Evolutionary conservation across 768 basidiomycete genomes (phyloP), one percentile per base, ranked within the genome.

Genomic region (Leccinum uliginosum): DNA sequence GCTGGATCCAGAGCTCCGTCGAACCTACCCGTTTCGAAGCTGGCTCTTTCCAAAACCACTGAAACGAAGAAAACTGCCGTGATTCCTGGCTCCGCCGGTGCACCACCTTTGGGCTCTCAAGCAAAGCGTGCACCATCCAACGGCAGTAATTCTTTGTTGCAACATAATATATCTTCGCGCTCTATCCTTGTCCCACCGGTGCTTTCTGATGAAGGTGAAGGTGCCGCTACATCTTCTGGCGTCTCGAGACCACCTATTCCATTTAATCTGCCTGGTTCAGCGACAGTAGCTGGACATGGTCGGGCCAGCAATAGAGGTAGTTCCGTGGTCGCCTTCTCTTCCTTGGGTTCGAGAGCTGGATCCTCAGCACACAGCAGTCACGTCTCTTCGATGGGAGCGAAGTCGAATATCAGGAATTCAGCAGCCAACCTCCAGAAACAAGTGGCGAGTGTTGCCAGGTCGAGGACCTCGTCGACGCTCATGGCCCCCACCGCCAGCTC

Each of bases 401-500:
- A 63, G 34, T 66, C 67, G 6, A 67, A 59, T 52, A 30, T 60
- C 17, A 53, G 44, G 6, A 48, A 57, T 11, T 50, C 60, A 11
- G 21, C 49, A 24, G 17, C 49, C 19, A 62, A 46, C 51, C 48
- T 52, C 14, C 56, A 56, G 27, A 64, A 62, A 29, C 53, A 51
- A 2, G n/a, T 24, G 43, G 14, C 35, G n/a, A 38, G 45, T 35
- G 61, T 65, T 35, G 61, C 63, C 2, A 58, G 67, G 40, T 64
- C 55, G 14, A 71, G 75, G 34, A 71, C 69, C 0, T 72, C 73
- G 7, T 81, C 83, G 3, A 79, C 84, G 35, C 74, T 91, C 12
- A 73, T 87, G 51, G 87, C 88, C 1, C 89, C 89, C 0, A 91
- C 89, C 1, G 88, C 85, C 2, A 89, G 87, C 62, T 91, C 89